Percentiles rank a stretch among this genome's conserved stretches.
Conservation (phyloP, 306 rosid genomes). For the Lathyrus tuberosus region DNA sequence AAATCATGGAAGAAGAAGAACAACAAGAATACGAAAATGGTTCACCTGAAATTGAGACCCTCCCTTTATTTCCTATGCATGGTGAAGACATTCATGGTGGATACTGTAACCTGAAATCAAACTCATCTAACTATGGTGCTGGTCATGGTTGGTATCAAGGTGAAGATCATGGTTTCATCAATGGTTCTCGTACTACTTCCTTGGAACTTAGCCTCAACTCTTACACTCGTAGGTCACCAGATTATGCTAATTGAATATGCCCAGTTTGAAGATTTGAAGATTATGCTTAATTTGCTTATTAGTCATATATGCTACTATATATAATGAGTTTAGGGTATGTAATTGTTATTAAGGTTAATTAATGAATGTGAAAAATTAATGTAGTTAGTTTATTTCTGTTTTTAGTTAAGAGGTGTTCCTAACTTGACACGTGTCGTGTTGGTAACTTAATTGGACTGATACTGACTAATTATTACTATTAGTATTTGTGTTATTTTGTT, state of each 20-base stretch:
- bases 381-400: constrained; percentile 29
- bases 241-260: constrained; percentile 42
- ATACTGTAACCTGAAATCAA: constrained; percentile 58
- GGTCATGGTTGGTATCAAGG: constrained; percentile 58
- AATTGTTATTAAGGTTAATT: constrained; percentile 23
- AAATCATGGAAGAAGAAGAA: constrained; percentile 41
- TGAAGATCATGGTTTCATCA: constrained; percentile 43
- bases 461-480: constrained; percentile 45
- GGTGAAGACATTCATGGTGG: constrained; percentile 62
- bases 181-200: constrained; percentile 63
- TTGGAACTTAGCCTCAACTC: constrained; percentile 90
- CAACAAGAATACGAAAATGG: constrained; percentile 35
- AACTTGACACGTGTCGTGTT: constrained; percentile 47
- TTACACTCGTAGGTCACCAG: constrained; percentile 60
- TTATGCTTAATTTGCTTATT: not conserved
- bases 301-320: not conserved
- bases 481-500: constrained; percentile 29
- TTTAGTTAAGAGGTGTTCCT: constrained; percentile 38
- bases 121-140: constrained; percentile 54
- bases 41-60: constrained; percentile 74
- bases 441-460: constrained; percentile 42
- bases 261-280: constrained; percentile 2
- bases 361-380: constrained; percentile 26
- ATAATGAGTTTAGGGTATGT: not conserved
- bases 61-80: constrained; percentile 92